Conservation (phyloP, 2,329 filamentous ascomycete species). For the Aspergillus proliferans region DNA sequence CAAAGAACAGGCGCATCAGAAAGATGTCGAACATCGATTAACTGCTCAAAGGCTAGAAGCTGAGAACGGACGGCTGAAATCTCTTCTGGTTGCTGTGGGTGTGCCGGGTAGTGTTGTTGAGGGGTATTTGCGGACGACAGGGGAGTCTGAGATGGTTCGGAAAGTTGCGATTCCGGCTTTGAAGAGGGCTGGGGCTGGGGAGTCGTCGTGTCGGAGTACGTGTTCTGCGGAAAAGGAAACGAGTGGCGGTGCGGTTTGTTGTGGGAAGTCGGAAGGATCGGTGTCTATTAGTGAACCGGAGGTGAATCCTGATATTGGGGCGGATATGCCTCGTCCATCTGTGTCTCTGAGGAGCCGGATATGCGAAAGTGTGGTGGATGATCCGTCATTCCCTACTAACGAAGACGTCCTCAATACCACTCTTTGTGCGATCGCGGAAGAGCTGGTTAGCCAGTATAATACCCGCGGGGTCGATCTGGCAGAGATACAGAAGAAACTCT, state of each 20-base stretch:
- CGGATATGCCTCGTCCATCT: too few relatives aligned
- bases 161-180: slow-evolving; percentile 34
- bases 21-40: slow-evolving; percentile 30
- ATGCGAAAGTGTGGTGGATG: slow-evolving; percentile 19
- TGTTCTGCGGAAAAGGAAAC: background rate
- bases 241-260: background rate
- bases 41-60: slow-evolving; percentile 26
- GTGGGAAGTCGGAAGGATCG: slow-evolving; percentile 3
- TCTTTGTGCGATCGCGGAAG: slow-evolving; percentile 34
- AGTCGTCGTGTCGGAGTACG: background rate
- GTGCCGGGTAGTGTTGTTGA: slow-evolving; percentile 18
- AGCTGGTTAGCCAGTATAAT: slow-evolving; percentile 33
- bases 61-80: slow-evolving; percentile 27
- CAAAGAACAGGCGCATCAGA: slow-evolving; percentile 23
- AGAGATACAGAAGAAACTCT: slow-evolving; percentile 30
- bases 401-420: slow-evolving; percentile 28
- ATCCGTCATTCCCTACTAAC: slow-evolving; percentile 14
- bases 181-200: slow-evolving; percentile 5
- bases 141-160: slow-evolving; percentile 12
- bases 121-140: slow-evolving; percentile 19
- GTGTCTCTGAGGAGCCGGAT: slow-evolving; percentile 2
- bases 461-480: slow-evolving; percentile 28
- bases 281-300: background rate
- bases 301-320: too few relatives aligned
- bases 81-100: slow-evolving; percentile 20